Evolutionary conservation across 2,329 filamentous ascomycete species (phyloP), one percentile per base, ranked within the genome.

Genomic region (Daldinia eschscholtzii): DNA sequence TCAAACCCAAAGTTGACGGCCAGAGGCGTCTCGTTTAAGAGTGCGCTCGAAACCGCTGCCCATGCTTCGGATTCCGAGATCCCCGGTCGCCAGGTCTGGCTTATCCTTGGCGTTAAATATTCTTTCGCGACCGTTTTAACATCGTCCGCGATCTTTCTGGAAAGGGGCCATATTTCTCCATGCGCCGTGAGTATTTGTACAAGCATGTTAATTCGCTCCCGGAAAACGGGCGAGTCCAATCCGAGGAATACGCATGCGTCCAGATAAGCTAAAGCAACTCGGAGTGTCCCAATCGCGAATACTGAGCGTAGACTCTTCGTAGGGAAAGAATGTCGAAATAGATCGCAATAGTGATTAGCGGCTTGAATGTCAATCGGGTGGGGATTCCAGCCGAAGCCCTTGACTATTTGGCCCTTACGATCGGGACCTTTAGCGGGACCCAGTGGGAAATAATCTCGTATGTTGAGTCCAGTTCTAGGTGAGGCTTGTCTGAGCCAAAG

Each of bases 61-160:
- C 66, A 68, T 30, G 65, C 56, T 44, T 68, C 63, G 2, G 62
- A 41, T 57, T 67, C 64, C 26, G 67, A 57, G 41, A 65, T 59
- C 18, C 63, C 68, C 13, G 70, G 66, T 6, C 53, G 61, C 65
- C 66, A 68, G 30, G 53, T 67, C 53, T 53, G 63, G 18, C 68
- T 68, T 37, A 67, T 63, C 61, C 57, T 61, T 35, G 71, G 65
- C 7, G 68, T 61, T 18, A 77, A 42, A 30, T 77, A 77, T 52
- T 77, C 76, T 50, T 73, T 74, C 10, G 73, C 73, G 6, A 78
- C 74, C 3, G 68, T 56, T 20, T 73, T 71, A 35, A 81, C 74
- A 58, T 81, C 79, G 18, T 80, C 79, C 15, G 77, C 76, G 42
- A 80, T 74, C 57, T 75, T 76, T 53, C 74, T 78, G 4, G 80